A percentile compares a stretch with the other conserved stretches of the same genome.
phyloP scores from a whole-genome alignment of 2,329 filamentous ascomycete species.

The Epichloe baconii region DNA sequence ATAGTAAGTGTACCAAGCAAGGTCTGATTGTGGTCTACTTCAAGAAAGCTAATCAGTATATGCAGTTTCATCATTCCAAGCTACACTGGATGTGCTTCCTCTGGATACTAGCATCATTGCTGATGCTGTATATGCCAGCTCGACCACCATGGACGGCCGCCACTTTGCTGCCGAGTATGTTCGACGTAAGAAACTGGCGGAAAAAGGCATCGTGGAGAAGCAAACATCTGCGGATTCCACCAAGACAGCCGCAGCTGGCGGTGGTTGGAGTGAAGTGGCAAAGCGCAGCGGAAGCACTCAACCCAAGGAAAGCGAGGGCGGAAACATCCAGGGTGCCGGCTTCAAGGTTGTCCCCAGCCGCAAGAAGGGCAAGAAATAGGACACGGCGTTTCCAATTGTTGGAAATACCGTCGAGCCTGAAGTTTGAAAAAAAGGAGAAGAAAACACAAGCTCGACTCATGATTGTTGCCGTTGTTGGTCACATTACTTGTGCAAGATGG shows the following conservation, averaged over 20 bases:
- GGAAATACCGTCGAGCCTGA: conserved; percentile 6
- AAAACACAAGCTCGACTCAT: neutral
- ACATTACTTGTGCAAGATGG: neutral
- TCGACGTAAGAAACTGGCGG: conserved; percentile 81
- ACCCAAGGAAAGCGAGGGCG: conserved; percentile 29
- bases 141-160: conserved; percentile 78
- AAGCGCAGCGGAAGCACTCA: conserved; percentile 60
- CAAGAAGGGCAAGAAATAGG: conserved; percentile 77
- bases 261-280: conserved; percentile 92
- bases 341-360: conserved; percentile 88
- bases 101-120: conserved; percentile 70
- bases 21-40: conserved; percentile 19
- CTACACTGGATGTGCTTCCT: conserved; percentile 61
- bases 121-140: conserved; percentile 78
- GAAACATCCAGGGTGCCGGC: conserved; percentile 35
- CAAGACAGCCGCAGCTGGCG: conserved; percentile 32
- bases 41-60: neutral
- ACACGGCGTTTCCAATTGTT: conserved; percentile 6
- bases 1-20: conserved; percentile 30
- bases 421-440: neutral
- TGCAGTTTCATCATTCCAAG: conserved; percentile 68
- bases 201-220: conserved; percentile 78
- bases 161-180: conserved; percentile 94
- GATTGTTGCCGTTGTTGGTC: neutral
- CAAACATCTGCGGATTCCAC: conserved; percentile 43